Conservation (phyloP, 495 filamentous ascomycete genomes). For the Annulohypoxylon maeteangense region DNA sequence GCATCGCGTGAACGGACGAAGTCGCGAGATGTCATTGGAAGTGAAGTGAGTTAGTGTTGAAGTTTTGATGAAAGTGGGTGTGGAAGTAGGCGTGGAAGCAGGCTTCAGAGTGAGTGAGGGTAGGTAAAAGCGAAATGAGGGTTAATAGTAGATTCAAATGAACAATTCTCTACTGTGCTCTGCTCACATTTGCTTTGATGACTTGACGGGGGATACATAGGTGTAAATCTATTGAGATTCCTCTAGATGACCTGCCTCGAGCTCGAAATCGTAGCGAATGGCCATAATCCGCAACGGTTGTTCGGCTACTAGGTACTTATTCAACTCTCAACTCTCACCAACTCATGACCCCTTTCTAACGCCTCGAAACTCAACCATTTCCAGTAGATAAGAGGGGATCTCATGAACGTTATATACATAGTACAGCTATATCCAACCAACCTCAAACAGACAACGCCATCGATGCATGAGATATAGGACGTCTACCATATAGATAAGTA, state of each 20-base stretch:
- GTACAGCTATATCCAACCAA: slow-evolving; percentile 3
- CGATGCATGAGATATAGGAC: background rate
- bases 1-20: slow-evolving; percentile 66
- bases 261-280: too few relatives aligned
- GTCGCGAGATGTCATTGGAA: background rate
- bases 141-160: slow-evolving; percentile 19
- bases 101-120: background rate
- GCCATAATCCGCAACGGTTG: too few relatives aligned
- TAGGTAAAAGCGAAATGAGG: background rate
- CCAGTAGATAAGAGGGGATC: background rate
- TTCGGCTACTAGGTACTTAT: too few relatives aligned
- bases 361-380: too few relatives aligned
- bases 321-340: too few relatives aligned
- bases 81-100: background rate
- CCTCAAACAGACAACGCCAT: background rate
- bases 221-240: background rate
- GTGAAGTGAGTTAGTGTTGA: background rate
- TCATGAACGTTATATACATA: background rate
- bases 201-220: background rate
- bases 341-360: too few relatives aligned
- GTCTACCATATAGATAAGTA: background rate
- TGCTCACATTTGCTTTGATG: background rate
- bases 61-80: background rate
- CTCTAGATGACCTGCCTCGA: too few relatives aligned
- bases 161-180: slow-evolving; percentile 5